Base-by-base conservation (phyloP, 805 yeast species). In the Starmerella kuoi region DNA sequence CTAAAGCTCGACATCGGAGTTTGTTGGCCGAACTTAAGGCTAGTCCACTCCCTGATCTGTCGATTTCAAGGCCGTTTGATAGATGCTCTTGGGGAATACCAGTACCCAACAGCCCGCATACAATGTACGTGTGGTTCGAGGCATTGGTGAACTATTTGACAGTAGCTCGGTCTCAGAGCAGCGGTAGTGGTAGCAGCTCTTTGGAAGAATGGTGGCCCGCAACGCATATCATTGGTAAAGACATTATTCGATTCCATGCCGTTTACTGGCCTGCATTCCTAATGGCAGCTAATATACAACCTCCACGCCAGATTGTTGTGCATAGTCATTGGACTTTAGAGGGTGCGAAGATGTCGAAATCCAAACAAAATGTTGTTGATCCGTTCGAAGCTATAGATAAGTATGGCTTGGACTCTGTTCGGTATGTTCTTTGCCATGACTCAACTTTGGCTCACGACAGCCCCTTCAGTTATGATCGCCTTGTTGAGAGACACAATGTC, bases 81-180 rank as follows among this genome's bases (percentile, higher is more conserved):
- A 67, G 98, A 45, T 66, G 86, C 31, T 62, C 70, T 24, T 91
- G 98, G 98, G 96, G 95, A 0, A 79, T 91, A 21, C 73, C 73
- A 5, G 96, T 88, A 2, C 97, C 98, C 2, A 66, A 68, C 19
- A 38, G 30, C 15, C 14, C 35, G 1, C 97, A 88, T 57, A 78
- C 72, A 37, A 76, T 91, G 40, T 91, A 91, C 55, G 98, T 91
- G 14, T 91, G 98, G 98, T 79, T 91, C 46, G 98, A 91, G 63
- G 98, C 98, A 0, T 66, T 91, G 35, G 68, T 80, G 34, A 91
- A 86, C 59, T 91, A 91, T 56, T 41, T 85, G 4, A 82, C 96
- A 1, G 57, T 47, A 20, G 51, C 49, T 15, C 41, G 46, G 28
- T 42, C 49, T 6, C 22, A n/a, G n/a, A 25, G 28, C 14, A 11